A percentile compares a stretch with the other conserved stretches of the same genome.
These are phyloP conservation scores for Ophiostoma montium DNA, from an alignment of 2,329 filamentous ascomycete genomes.

Conservation along the genomic window DNA sequence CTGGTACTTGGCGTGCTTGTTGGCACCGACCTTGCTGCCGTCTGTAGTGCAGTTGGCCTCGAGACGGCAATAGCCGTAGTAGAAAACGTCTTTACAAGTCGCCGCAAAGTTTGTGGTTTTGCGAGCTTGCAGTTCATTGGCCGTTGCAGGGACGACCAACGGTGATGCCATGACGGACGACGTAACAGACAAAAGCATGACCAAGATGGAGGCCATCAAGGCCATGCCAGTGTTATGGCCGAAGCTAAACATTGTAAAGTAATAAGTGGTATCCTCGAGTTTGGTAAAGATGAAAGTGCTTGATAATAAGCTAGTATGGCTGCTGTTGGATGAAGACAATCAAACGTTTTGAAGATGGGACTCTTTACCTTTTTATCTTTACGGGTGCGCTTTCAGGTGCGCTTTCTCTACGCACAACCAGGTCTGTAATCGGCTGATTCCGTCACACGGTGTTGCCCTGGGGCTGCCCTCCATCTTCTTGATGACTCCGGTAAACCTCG, in stretches of 20 bases:
- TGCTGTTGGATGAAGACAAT: no score
- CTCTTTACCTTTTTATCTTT: no score
- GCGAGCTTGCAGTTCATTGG: background rate
- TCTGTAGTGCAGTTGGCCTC: constrained; percentile 9
- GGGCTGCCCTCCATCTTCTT: no score
- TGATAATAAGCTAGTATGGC: no score
- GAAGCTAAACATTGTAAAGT: background rate
- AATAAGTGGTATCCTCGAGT: no score
- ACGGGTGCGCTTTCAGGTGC: no score
- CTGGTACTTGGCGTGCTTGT: background rate
- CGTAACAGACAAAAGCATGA: background rate
- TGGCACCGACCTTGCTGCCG: background rate
- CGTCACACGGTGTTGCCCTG: no score
- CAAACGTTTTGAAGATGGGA: no score
- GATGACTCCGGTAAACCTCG: no score
- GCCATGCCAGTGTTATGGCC: background rate
- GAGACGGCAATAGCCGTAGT: constrained; percentile 12
- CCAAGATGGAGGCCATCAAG: background rate
- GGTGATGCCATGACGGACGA: background rate
- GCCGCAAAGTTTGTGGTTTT: constrained; percentile 3
- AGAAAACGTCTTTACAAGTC: constrained; percentile 7
- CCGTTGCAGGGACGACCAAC: background rate
- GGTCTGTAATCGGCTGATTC: no score
- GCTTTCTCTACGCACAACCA: no score
- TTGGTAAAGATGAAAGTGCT: no score